These are phyloP conservation scores for Backusella morwellensis DNA, from an alignment of 192 early-diverging fungal species.

Conservation along the genomic window DNA sequence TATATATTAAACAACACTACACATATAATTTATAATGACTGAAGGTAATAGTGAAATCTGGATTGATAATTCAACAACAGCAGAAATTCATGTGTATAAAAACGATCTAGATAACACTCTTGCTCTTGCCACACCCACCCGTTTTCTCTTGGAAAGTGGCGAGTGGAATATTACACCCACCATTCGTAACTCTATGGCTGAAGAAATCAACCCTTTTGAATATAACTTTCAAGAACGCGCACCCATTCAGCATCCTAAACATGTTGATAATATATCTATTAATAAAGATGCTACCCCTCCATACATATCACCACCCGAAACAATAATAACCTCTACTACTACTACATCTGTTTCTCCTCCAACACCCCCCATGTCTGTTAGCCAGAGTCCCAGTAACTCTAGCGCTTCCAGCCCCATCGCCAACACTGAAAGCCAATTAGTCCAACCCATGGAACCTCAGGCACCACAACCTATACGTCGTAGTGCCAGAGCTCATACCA, in stretches of 20 bases:
- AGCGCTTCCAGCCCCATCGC: background rate
- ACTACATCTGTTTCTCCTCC: background rate
- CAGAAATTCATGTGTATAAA: background rate
- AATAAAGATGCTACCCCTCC: background rate
- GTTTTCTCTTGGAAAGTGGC: slow-evolving; percentile 28
- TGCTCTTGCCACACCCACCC: slow-evolving; percentile 27
- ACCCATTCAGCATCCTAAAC: background rate
- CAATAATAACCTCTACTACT: too few relatives aligned
- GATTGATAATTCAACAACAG: background rate
- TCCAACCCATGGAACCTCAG: background rate
- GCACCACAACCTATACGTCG: background rate
- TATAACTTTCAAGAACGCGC: slow-evolving; percentile 9
- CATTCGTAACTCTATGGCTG: slow-evolving; percentile 3
- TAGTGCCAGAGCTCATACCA: background rate
- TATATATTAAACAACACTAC: background rate
- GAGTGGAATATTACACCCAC: slow-evolving; percentile 30
- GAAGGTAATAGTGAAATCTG: slow-evolving; percentile 4
- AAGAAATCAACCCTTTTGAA: slow-evolving; percentile 32
- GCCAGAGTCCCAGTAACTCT: slow-evolving; percentile 7
- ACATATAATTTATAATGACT: background rate
- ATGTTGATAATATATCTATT: background rate
- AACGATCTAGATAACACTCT: background rate
- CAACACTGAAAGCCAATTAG: background rate
- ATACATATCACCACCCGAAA: background rate
- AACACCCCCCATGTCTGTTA: slow-evolving; percentile 7